Percentiles rank a stretch among this genome's conserved stretches.
Conservation (phyloP, 2,329 filamentous ascomycete genomes). For the Aspergillus oerlinghausenensis region DNA sequence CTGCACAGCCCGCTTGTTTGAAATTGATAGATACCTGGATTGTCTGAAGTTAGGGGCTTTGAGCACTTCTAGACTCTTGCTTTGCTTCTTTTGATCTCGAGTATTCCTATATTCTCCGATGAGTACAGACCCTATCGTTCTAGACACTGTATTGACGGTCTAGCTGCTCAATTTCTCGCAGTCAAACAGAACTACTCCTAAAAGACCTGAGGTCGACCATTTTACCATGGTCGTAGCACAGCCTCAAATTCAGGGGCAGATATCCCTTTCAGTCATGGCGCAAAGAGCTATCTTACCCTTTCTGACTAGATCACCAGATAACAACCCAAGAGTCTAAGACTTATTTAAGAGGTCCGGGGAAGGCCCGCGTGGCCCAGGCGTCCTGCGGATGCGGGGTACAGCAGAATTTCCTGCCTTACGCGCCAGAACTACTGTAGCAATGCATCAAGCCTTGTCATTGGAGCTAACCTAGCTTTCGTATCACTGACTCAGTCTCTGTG, state of each 20-base stretch:
- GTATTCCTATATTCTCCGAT: slow-evolving; percentile 7
- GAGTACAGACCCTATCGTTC: background rate
- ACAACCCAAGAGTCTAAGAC: background rate
- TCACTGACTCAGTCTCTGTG: background rate
- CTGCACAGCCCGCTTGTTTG: background rate
- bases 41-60: background rate
- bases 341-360: slow-evolving; percentile 7
- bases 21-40: slow-evolving; percentile 1
- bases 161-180: too few species aligned
- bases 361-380: slow-evolving; percentile 20
- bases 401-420: background rate
- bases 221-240: background rate
- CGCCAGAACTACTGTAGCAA: background rate
- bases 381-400: slow-evolving; percentile 22
- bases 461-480: background rate
- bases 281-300: background rate
- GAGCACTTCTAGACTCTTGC: slow-evolving; percentile 1
- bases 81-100: background rate
- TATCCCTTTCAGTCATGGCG: background rate
- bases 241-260: background rate
- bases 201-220: background rate
- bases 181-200: background rate
- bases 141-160: too few species aligned
- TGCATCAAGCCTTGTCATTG: background rate
- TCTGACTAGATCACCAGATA: background rate